Conservation (phyloP, 1,284 basidiomycete species). For the Cryptococcus sp. region DNA sequence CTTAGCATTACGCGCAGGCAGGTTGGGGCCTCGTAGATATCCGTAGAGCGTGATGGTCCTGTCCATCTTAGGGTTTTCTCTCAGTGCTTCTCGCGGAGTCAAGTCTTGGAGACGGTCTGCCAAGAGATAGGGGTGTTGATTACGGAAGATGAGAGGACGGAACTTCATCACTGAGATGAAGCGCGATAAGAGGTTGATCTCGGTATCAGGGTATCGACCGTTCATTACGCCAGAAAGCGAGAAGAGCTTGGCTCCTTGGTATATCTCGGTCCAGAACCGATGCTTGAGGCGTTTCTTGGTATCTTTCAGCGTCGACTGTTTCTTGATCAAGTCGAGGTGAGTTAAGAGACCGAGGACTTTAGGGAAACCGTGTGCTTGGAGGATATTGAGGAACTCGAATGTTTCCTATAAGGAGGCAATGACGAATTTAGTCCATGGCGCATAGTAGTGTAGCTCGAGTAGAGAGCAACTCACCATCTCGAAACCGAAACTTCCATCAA, state of each 20-base stretch:
- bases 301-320: conserved; percentile 77
- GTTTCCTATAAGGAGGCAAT: conserved; percentile 69
- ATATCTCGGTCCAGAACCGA: conserved; percentile 99
- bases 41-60: conserved; percentile 91
- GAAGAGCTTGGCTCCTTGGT: conserved; percentile 97
- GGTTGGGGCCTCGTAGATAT: conserved; percentile 88
- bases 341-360: conserved; percentile 97
- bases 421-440: too few species aligned
- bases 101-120: conserved; percentile 95
- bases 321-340: conserved; percentile 97
- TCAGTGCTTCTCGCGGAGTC: conserved; percentile 81
- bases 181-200: conserved; percentile 91
- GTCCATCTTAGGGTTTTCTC: conserved; percentile 77
- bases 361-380: conserved; percentile 96
- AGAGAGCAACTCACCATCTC: conserved; percentile 75
- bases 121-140: conserved; percentile 91
- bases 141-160: conserved; percentile 93
- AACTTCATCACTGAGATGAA: conserved; percentile 99
- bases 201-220: conserved; percentile 94
- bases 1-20: conserved; percentile 72
- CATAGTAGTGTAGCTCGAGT: too few species aligned
- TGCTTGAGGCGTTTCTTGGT: conserved; percentile 97
- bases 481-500: conserved; percentile 96
- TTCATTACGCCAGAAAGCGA: conserved; percentile 98
- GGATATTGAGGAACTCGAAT: conserved; percentile 96